Evolutionary conservation across 352 stramenopile species (phyloP).

Genomic region (Phytophthora uliginosa): DNA sequence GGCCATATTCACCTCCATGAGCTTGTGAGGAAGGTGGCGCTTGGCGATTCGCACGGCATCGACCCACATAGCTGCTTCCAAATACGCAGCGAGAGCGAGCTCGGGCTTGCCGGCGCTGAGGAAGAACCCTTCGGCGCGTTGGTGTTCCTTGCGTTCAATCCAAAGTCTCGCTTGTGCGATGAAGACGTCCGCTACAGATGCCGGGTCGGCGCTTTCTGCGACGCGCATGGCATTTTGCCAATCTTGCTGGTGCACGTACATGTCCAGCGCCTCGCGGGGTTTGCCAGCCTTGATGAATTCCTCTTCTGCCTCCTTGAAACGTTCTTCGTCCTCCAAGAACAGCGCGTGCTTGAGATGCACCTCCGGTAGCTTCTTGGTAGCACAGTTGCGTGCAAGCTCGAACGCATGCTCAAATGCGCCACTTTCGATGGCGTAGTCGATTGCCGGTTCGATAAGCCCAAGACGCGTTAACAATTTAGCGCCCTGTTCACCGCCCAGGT

Average conservation of each 20-base stretch:
- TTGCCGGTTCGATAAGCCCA: conserved; percentile 94
- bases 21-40: conserved; percentile 93
- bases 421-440: conserved; percentile 95
- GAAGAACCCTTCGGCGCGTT: conserved; percentile 92
- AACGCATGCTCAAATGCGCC: conserved; percentile 95
- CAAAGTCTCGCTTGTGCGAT: conserved; percentile 91
- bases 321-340: conserved; percentile 95
- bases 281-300: conserved; percentile 95
- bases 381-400: conserved; percentile 88
- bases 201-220: conserved; percentile 91
- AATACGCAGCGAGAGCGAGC: conserved; percentile 87
- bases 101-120: conserved; percentile 93
- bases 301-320: conserved; percentile 93
- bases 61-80: conserved; percentile 89
- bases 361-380: conserved; percentile 91
- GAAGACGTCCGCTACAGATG: conserved; percentile 92
- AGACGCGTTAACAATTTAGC: conserved; percentile 93
- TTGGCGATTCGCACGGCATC: conserved; percentile 93
- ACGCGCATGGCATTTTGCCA: conserved; percentile 94
- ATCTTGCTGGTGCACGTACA: conserved; percentile 97
- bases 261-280: conserved; percentile 95
- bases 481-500: conserved; percentile 90
- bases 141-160: conserved; percentile 89
- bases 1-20: conserved; percentile 92
- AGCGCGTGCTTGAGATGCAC: conserved; percentile 95